Base-by-base conservation (phyloP, 2,329 filamentous ascomycete species). In the Cladophialophora carrionii region DNA sequence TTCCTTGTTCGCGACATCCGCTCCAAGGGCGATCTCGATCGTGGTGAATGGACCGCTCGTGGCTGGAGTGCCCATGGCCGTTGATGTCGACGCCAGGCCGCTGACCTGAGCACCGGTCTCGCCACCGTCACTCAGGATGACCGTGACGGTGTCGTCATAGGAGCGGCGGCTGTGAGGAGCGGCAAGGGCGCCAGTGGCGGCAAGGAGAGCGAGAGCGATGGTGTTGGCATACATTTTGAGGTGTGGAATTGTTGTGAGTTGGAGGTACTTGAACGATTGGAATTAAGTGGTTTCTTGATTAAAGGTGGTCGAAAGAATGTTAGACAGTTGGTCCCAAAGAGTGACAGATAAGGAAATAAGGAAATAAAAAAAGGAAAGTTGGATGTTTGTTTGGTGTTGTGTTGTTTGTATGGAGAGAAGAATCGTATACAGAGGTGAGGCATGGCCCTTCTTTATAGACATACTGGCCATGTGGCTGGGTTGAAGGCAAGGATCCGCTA, bases 181-280 rank as follows among this genome's bases (percentile, higher is more conserved):
- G 34, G 68, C 67, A 22, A 70, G 32, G 48, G 65, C 61, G 54
- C 62, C 64, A 51, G 69, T 63, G 52, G 68, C 62, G 48, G 67
- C 68, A 46, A 71, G 68, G 49, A 66, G 58, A 64, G 65, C 58
- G 57, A 60, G 57, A 22, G 32, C 46, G 10, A 60, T 26, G 48
- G 57, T 37, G 29, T 60, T 60, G 57, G 57, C 48, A 60, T 60
- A 34, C 57, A 60, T 60, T 60, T 52, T 60, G 14, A 51, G 29
- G 41, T 51, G 17, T 54, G 24, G 12, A 54, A 55, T 17, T 61
- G 24, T 37, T 55, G 41, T 59, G 48, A 32, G 57, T 52, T 52
- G 46, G 6, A 41, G 48, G 29, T 58, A 22, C 32, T 56, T 55
- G 49, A 34, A 37, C 46, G 58, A 52, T 57, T 59, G 48, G 54